Conservation (phyloP, 805 yeast species). For the Saturnispora saitoi region DNA sequence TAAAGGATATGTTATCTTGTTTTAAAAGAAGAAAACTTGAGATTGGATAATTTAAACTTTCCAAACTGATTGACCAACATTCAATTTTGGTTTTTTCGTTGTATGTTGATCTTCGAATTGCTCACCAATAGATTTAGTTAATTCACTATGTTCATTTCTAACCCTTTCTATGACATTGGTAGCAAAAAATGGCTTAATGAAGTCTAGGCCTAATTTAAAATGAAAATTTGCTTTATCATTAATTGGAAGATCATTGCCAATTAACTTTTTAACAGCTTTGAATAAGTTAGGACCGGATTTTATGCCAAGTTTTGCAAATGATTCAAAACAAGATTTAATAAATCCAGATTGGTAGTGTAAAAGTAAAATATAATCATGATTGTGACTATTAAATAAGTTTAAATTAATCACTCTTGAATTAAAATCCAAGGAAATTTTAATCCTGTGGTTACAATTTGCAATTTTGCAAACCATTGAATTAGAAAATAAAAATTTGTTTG, state of each 20-base stretch:
- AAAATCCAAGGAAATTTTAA: slow-evolving; percentile 3
- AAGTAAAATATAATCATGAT: not conserved
- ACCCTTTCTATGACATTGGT: slow-evolving; percentile 4
- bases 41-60: not conserved
- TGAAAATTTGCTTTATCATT: not conserved
- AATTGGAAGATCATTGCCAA: not conserved
- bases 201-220: not conserved
- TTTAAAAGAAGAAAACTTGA: not conserved
- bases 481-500: not conserved
- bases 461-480: slow-evolving; percentile 4
- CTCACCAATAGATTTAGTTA: not conserved
- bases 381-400: not conserved
- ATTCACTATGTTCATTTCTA: not conserved
- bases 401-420: not conserved
- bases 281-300: not conserved
- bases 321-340: not conserved
- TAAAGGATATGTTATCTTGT: not conserved
- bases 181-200: not conserved
- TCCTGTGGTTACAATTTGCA: not conserved
- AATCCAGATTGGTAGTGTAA: not conserved
- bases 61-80: not conserved
- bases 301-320: slow-evolving; percentile 2
- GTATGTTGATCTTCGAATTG: slow-evolving; percentile 1
- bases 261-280: not conserved
- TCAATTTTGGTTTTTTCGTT: not conserved